A percentile compares a stretch with the other conserved stretches of the same genome.
phyloP scores from a whole-genome alignment of 306 rosid genomes.

The Inga oerstediana region DNA sequence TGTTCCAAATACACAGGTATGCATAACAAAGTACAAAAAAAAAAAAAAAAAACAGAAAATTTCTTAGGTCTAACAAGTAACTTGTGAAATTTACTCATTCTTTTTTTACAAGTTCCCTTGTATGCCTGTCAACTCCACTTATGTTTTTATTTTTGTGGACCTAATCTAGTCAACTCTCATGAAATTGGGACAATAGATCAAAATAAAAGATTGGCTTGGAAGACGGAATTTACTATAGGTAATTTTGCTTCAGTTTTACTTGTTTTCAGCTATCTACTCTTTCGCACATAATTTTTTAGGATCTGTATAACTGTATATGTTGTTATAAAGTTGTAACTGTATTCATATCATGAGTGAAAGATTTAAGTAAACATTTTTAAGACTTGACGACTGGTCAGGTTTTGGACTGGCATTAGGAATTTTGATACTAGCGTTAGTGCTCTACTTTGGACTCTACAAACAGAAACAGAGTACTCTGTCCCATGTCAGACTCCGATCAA shows the following conservation, averaged over 20 bases:
- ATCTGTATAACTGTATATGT: background rate
- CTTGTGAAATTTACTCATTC: background rate
- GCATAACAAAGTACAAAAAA: background rate
- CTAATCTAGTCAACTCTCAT: background rate
- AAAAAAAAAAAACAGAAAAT: too few species aligned
- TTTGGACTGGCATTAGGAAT: slow-evolving; percentile 30
- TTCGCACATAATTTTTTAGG: too few species aligned
- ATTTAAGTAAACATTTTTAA: background rate
- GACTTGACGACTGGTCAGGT: background rate
- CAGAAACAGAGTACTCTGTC: background rate
- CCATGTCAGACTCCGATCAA: slow-evolving; percentile 5
- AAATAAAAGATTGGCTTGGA: background rate
- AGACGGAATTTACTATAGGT: background rate
- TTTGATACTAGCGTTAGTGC: slow-evolving; percentile 20
- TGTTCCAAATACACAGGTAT: slow-evolving; percentile 33
- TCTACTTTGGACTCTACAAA: slow-evolving; percentile 18
- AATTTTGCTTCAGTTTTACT: background rate
- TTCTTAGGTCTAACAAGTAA: background rate
- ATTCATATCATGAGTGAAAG: background rate
- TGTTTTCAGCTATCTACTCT: background rate
- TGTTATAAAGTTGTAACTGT: background rate
- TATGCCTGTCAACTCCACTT: background rate
- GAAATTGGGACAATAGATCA: background rate
- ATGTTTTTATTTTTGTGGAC: background rate
- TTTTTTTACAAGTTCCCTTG: background rate